These are phyloP conservation scores for Bjerkandera adusta DNA, from an alignment of 1,284 basidiomycete species.

Conservation along the genomic window DNA sequence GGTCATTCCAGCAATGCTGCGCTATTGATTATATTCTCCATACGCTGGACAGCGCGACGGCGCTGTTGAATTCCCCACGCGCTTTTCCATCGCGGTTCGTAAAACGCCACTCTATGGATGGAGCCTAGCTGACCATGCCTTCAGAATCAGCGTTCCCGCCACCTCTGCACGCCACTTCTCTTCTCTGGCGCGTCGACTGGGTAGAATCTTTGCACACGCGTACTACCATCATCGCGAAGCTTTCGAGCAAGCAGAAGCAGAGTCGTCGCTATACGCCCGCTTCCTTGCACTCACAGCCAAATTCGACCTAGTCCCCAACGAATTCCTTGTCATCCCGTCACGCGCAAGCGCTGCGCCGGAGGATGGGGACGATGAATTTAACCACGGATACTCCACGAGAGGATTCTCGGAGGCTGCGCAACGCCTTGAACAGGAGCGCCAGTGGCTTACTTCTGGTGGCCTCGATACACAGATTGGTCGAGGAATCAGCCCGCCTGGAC, in stretches of 20 bases:
- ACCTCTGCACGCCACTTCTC: constrained; percentile 86
- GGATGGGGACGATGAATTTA: constrained; percentile 41
- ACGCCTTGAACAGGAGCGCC: not conserved
- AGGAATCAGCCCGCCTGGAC: constrained; percentile 28
- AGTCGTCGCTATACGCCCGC: constrained; percentile 88
- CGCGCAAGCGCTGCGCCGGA: constrained; percentile 23
- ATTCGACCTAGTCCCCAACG: constrained; percentile 80
- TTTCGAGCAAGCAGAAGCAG: constrained; percentile 87
- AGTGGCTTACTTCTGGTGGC: not conserved
- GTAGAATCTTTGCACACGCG: constrained; percentile 94
- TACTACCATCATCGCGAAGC: constrained; percentile 92
- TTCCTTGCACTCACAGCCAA: constrained; percentile 82
- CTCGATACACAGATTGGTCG: not conserved
- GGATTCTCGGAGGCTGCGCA: no score
- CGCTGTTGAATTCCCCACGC: constrained; percentile 87
- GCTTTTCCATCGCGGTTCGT: constrained; percentile 87
- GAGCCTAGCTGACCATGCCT: not conserved
- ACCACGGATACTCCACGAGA: constrained; percentile 26
- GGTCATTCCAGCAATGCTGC: constrained; percentile 73
- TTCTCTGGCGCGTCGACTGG: constrained; percentile 84
- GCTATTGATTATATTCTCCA: constrained; percentile 98
- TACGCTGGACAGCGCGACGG: constrained; percentile 91
- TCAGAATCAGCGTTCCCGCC: constrained; percentile 75
- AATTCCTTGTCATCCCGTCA: constrained; percentile 80
- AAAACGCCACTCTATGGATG: no score